phyloP scores from a whole-genome alignment of 805 yeast genomes.

The Sugiyamaella boreocaroliniensis region DNA sequence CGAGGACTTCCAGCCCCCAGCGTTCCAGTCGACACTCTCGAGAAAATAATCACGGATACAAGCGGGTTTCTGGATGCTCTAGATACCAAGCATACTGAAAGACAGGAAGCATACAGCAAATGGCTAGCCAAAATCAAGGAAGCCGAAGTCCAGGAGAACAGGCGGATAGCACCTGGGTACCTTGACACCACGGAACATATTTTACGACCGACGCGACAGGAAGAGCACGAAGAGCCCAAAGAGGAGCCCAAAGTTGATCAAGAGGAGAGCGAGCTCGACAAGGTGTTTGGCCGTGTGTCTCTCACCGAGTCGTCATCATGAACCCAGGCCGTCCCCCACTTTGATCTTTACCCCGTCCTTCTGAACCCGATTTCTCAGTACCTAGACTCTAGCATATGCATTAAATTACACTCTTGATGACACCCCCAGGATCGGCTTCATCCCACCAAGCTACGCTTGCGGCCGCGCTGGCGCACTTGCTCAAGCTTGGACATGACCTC shows the following conservation, averaged over 20 bases:
- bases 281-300: conserved; percentile 23
- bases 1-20: conserved; percentile 30
- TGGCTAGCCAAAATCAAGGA: conserved; percentile 30
- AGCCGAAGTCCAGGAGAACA: conserved; percentile 21
- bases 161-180: conserved; percentile 40
- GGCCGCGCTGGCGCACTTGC: conserved; percentile 83
- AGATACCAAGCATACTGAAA: conserved; percentile 23
- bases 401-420: background rate
- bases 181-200: conserved; percentile 27
- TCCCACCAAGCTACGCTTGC: conserved; percentile 94
- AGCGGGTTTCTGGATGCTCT: conserved; percentile 26
- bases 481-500: conserved; percentile 63
- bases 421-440: conserved; percentile 21
- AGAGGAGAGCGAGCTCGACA: conserved; percentile 19
- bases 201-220: conserved; percentile 21
- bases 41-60: conserved; percentile 31
- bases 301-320: background rate
- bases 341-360: background rate
- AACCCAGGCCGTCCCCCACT: background rate
- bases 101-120: conserved; percentile 23
- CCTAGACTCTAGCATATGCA: no score
- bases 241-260: background rate
- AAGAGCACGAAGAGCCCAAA: background rate
- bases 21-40: conserved; percentile 27
- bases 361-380: no score